These are phyloP conservation scores for Psilocybe mexicana DNA, from an alignment of 1,284 basidiomycete species.

Conservation along the genomic window DNA sequence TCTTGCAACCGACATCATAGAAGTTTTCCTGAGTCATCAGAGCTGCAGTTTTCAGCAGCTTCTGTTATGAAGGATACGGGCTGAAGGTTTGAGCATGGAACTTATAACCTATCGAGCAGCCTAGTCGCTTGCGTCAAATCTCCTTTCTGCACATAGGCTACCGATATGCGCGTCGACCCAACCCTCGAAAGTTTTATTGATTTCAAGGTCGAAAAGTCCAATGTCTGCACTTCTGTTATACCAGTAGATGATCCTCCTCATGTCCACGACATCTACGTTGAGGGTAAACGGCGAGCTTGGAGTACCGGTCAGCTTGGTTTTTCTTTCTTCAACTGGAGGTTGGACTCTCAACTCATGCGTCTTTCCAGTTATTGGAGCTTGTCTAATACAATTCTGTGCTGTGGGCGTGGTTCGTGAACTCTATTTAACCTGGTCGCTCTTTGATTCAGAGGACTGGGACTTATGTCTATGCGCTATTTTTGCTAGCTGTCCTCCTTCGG, in stretches of 20 bases:
- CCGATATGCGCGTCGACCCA: not conserved
- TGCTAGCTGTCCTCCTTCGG: conserved; percentile 8
- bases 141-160: not conserved
- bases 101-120: not conserved
- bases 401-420: not conserved
- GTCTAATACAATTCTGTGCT: not conserved
- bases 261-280: not conserved
- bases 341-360: not conserved
- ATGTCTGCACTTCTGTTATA: not conserved
- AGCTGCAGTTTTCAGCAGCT: too few relatives aligned
- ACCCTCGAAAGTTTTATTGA: not conserved
- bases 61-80: too few relatives aligned
- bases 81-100: not conserved
- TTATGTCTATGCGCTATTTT: too few relatives aligned
- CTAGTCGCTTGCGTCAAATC: not conserved
- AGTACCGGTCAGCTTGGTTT: not conserved
- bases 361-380: not conserved
- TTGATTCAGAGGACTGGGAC: not conserved
- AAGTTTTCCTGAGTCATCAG: not conserved
- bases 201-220: not conserved
- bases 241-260: not conserved
- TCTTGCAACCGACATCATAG: too few relatives aligned
- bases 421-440: not conserved
- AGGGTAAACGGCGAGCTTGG: not conserved
- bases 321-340: too few relatives aligned